Evolutionary conservation across 768 basidiomycete genomes (phyloP).

Genomic region (Phaffia tasmanica): DNA sequence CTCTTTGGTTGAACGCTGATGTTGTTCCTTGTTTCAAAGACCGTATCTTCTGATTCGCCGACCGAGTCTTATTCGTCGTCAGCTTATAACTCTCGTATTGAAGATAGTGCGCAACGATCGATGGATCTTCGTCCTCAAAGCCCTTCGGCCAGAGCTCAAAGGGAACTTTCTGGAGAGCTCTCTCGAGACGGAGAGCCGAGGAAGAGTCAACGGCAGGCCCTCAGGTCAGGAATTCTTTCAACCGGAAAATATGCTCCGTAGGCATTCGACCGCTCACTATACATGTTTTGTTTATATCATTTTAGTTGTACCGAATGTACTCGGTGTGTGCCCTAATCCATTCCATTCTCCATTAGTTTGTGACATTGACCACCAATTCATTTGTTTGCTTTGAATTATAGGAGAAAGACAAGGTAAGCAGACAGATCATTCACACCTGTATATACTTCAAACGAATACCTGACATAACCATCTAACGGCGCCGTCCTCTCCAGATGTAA

Average conservation of each 20-base stretch:
- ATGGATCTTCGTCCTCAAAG: too few species aligned
- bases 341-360: background rate
- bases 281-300: background rate
- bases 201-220: slow-evolving; percentile 16
- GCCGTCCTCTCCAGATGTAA: background rate
- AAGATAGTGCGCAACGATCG: too few species aligned
- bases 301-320: slow-evolving; percentile 8
- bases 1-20: too few species aligned
- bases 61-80: too few species aligned
- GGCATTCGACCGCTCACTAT: background rate
- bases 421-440: background rate
- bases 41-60: too few species aligned
- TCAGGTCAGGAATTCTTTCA: slow-evolving; percentile 3
- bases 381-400: background rate
- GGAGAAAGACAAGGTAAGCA: slow-evolving; percentile 18
- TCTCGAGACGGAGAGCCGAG: background rate
- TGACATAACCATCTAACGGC: too few species aligned
- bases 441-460: background rate
- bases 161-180: too few species aligned
- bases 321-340: background rate
- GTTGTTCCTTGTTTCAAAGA: too few species aligned
- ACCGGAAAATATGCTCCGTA: background rate
- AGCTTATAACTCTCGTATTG: too few species aligned
- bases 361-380: background rate
- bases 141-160: too few species aligned